Conservation (phyloP, 495 filamentous ascomycete species). For the Neurospora cerealis region DNA sequence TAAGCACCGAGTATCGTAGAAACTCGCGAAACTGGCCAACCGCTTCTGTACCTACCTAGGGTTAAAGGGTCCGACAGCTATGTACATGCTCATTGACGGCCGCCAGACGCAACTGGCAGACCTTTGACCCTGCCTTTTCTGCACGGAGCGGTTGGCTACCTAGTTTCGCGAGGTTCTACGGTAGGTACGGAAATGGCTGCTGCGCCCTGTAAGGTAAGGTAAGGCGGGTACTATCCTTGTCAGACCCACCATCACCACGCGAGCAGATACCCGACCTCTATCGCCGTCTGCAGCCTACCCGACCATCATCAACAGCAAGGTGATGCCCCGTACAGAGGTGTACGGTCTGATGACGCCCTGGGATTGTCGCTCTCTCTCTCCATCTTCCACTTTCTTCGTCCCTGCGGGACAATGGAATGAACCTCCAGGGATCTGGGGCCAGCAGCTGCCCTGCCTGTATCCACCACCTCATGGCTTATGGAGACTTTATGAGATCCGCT, state of each 20-base stretch:
- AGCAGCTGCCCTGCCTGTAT: neutral
- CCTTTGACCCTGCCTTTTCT: no score
- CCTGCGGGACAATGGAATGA: neutral
- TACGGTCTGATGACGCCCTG: neutral
- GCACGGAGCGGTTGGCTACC: no score
- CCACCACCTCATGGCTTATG: neutral
- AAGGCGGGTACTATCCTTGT: neutral
- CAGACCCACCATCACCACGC: neutral
- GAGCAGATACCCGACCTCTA: neutral
- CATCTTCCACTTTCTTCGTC: neutral
- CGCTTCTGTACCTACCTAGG: no score
- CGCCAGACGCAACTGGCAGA: no score
- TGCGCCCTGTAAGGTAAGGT: neutral
- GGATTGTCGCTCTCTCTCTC: neutral
- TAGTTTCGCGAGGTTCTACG: no score
- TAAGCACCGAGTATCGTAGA: neutral
- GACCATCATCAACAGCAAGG: neutral
- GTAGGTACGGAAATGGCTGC: no score
- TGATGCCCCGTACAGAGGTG: neutral
- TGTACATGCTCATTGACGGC: no score
- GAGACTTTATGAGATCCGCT: neutral
- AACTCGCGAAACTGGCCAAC: no score
- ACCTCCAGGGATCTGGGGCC: neutral
- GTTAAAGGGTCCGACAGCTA: no score
- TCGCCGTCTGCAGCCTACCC: neutral